phyloP scores from a whole-genome alignment of 768 basidiomycete species.

The Termitomyces sp. region DNA sequence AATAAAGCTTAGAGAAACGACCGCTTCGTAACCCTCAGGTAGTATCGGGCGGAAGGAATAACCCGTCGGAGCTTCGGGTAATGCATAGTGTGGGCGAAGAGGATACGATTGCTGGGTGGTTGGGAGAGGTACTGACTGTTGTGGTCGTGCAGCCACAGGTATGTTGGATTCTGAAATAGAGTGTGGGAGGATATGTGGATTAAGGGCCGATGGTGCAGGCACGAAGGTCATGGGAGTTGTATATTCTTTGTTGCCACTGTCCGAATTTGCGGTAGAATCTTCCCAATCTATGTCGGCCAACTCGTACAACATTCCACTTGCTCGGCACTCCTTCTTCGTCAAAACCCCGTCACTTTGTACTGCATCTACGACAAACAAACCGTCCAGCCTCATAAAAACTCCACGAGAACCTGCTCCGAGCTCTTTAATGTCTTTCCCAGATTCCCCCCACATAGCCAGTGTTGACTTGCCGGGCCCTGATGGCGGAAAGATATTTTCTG shows the following conservation, averaged over 20 bases:
- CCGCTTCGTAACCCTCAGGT: slow-evolving; percentile 51
- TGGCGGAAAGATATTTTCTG: slow-evolving; percentile 51
- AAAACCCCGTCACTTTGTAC: slow-evolving; percentile 30
- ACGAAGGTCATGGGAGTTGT: slow-evolving; percentile 7
- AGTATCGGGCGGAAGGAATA: slow-evolving; percentile 69
- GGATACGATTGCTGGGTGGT: slow-evolving; percentile 18
- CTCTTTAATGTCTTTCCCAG: slow-evolving; percentile 20
- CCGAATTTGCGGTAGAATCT: background rate
- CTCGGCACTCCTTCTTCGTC: slow-evolving; percentile 53
- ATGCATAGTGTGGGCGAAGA: slow-evolving; percentile 20
- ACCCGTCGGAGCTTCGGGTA: slow-evolving; percentile 63
- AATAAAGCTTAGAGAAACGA: slow-evolving; percentile 64
- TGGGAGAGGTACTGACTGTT: slow-evolving; percentile 4
- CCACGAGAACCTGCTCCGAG: slow-evolving; percentile 57
- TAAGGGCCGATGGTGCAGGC: slow-evolving; percentile 24
- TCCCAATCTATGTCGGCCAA: slow-evolving; percentile 73
- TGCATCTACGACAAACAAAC: slow-evolving; percentile 57
- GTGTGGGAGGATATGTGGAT: slow-evolving; percentile 19
- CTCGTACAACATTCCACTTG: slow-evolving; percentile 73
- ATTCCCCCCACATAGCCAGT: slow-evolving; percentile 17
- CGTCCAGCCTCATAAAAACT: slow-evolving; percentile 66
- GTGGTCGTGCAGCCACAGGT: slow-evolving; percentile 1
- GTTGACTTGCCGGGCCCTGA: slow-evolving; percentile 47
- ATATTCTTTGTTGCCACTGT: background rate
- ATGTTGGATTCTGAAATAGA: slow-evolving; percentile 21